Base-by-base conservation (phyloP, 495 filamentous ascomycete species). In the Aspergillus sclerotioniger region DNA sequence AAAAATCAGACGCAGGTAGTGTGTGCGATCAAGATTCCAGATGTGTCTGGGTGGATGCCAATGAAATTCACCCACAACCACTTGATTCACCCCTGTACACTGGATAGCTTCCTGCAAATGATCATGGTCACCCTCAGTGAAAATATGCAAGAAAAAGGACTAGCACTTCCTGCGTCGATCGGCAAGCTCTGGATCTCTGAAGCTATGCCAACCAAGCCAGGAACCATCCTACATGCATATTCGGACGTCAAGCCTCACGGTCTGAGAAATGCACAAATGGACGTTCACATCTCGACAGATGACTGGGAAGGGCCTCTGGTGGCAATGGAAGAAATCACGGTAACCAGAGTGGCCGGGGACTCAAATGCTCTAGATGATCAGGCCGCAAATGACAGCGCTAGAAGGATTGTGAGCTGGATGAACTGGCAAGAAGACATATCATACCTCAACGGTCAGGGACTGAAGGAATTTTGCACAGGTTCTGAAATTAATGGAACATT, bases 41-140 rank as follows among this genome's bases (percentile, higher is more conserved):
- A 81, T 51, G 76, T 72, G 8, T 61, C 47, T 0, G 48, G 65
- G 1, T 62, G 64, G 13, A 81, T 81, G 78, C 78, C 78, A 3
- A 20, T 71, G 55, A 58, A 58, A 19, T 68, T 67, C 44, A 67
- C 76, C 52, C 69, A 67, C 12, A 58, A 65, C 0, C 74, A 71
- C 51, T 52, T 76, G 28, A 52, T 73, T 6, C 76, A 79, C 46
- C 76, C 78, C 7, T 61, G 70, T 1, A 60, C 71, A 5, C 44
- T 79, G 17, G 78, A 79, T 39, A 60, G 62, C 37, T 61, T 78
- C 54, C 49, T 80, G 3, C 76, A 80, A 12, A n/a, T 50, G 12
- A 13, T 49, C 33, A 35, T 13, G 33, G 9, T 8, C 13, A 13
- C 2, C 13, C 2, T 35, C 13, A 8, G 33, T 13, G 33, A 35